Base-by-base conservation (phyloP, 139 green algal species). In the Chlorella sp. region DNA sequence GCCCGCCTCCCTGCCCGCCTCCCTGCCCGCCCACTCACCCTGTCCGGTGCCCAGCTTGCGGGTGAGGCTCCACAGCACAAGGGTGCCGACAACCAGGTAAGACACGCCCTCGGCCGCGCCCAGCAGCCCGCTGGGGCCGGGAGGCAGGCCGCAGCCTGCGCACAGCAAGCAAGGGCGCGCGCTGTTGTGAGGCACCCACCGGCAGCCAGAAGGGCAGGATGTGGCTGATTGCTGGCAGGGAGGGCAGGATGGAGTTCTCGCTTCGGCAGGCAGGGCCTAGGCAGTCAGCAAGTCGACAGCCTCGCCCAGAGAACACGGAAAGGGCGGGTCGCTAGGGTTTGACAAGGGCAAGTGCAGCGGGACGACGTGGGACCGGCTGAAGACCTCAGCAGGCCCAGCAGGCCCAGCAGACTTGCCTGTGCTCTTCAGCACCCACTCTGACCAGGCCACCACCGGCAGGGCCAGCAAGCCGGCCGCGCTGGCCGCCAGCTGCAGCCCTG, bases 61-160 rank as follows among this genome's bases (percentile, higher is more conserved):
- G 37, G 53, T 21, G 14, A 93, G n/a, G 71, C 81, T 91, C 92
- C 91, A 94, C 5, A 83, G 53, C 28, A 92, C 88, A 3, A 96
- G 26, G 53, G 86, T 93, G 26, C 89, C 89, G 15, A 97, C 89
- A 0, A 77, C 85, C 18, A 97, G 91, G 88, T 97, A 97, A 26
- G 42, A 81, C 24, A 97, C 53, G 64, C 95, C 95, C 89, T 97
- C 95, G n/a, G 92, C 79, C 1, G 92, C 95, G 39, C 95, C 95
- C 37, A 97, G 83, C 40, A 90, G 48, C 24, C 95, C 95, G n/a
- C 88, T 83, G 24, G 95, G 95, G 22, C 95, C 95, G 3, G 95
- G 95, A 22, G 95, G 95, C 69, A 97, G 91, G 34, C 95, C 95
- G 86, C 94, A 96, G n/a, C 95, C 95, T 89, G 91, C 78, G 83